Evolutionary conservation across 495 filamentous ascomycete species (phyloP).

Genomic region (Penicillium coprophilum): DNA sequence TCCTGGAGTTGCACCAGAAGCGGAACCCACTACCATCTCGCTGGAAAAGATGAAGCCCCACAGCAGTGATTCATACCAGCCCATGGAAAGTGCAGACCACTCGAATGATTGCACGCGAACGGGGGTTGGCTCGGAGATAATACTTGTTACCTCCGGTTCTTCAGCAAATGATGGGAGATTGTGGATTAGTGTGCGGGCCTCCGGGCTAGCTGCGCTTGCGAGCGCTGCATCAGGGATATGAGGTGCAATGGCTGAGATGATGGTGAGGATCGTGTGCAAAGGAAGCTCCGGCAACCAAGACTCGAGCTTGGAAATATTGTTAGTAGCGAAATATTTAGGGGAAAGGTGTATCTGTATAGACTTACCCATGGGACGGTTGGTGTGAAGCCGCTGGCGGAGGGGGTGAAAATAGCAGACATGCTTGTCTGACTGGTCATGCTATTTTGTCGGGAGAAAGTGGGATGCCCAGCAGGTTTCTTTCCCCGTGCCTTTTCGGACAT

Average conservation of each 20-base stretch:
- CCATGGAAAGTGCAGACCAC: constrained; percentile 88
- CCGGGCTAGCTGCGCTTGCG: constrained; percentile 33
- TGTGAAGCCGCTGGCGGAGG: constrained; percentile 61
- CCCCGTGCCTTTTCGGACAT: constrained; percentile 98
- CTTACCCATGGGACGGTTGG: constrained; percentile 74
- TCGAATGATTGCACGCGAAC: constrained; percentile 86
- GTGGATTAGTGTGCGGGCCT: constrained; percentile 41
- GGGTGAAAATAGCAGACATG: constrained; percentile 55
- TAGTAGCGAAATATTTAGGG: constrained; percentile 6
- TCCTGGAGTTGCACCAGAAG: constrained; percentile 55
- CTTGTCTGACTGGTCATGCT: constrained; percentile 81
- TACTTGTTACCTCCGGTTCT: constrained; percentile 63
- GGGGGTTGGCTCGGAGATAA: constrained; percentile 67
- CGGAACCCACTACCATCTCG: constrained; percentile 78
- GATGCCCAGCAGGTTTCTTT: constrained; percentile 88
- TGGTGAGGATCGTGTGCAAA: constrained; percentile 81
- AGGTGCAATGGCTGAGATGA: constrained; percentile 61
- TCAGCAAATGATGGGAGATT: constrained; percentile 58
- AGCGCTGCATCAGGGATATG: constrained; percentile 46
- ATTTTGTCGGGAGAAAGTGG: constrained; percentile 85
- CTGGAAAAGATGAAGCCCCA: constrained; percentile 94
- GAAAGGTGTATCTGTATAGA: constrained; percentile 4
- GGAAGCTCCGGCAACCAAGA: constrained; percentile 91
- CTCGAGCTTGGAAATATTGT: constrained; percentile 65
- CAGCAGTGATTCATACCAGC: constrained; percentile 93